These are phyloP conservation scores for Geotrichum bryndzae DNA, from an alignment of 1,139 yeast species.

Conservation along the genomic window DNA sequence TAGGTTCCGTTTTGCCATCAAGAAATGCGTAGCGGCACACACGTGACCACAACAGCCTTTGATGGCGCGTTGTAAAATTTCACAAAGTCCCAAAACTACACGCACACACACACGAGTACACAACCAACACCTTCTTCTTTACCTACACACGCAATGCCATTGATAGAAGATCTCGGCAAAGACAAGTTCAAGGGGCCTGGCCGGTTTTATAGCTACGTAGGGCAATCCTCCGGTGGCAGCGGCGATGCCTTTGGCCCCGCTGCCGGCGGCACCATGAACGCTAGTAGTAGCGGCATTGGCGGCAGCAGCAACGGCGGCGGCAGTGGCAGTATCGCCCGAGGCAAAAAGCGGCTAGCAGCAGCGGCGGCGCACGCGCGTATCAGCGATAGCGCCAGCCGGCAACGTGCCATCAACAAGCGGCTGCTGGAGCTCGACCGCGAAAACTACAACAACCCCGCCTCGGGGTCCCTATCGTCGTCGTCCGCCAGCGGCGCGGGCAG, in stretches of 20 bases:
- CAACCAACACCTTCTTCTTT: not conserved
- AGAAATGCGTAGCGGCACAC: too few relatives aligned
- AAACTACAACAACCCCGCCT: constrained; percentile 34
- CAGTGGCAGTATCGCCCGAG: not conserved
- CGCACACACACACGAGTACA: too few relatives aligned
- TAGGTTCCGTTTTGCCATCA: too few relatives aligned
- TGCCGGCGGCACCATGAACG: constrained; percentile 7
- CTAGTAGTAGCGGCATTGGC: constrained; percentile 15
- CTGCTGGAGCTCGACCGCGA: constrained; percentile 39
- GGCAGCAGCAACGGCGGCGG: constrained; percentile 1
- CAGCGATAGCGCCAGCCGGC: constrained; percentile 23
- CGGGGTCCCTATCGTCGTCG: not conserved
- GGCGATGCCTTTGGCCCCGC: not conserved
- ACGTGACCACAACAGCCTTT: too few relatives aligned
- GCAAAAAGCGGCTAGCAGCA: not conserved
- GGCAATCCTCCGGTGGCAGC: not conserved
- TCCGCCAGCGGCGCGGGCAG: constrained; percentile 19
- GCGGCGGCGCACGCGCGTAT: not conserved
- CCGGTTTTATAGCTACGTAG: constrained; percentile 12
- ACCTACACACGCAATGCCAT: constrained; percentile 11
- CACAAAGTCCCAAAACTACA: too few relatives aligned
- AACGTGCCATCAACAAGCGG: constrained; percentile 31
- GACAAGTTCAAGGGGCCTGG: constrained; percentile 8
- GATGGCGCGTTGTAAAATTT: too few relatives aligned
- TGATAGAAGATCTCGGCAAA: constrained; percentile 18